phyloP scores from a whole-genome alignment of 139 green algal genomes.

The Coelastrella sp. region DNA sequence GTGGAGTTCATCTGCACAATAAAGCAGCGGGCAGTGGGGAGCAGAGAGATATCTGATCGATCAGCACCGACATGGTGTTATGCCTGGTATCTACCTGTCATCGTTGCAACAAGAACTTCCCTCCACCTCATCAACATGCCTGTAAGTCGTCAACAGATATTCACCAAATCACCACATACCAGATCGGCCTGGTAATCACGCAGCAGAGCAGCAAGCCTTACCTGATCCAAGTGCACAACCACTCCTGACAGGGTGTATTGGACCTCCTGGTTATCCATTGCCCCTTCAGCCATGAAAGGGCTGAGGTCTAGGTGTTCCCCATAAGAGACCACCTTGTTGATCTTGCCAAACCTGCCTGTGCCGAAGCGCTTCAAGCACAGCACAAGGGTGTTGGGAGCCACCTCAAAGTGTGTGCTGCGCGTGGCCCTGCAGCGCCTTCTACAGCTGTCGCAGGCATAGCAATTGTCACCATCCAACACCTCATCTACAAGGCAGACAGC shows the following conservation, averaged over 20 bases:
- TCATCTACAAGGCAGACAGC: constrained; percentile 50
- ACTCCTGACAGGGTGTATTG: constrained; percentile 79
- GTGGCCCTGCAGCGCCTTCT: constrained; percentile 48
- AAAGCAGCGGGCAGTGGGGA: neutral
- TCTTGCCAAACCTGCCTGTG: constrained; percentile 51
- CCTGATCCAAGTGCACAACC: constrained; percentile 70
- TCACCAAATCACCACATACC: no score
- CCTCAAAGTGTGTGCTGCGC: constrained; percentile 61
- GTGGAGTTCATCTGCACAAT: constrained; percentile 39
- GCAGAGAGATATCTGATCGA: no score
- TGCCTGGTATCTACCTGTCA: no score
- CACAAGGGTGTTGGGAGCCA: constrained; percentile 65
- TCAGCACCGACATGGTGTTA: no score
- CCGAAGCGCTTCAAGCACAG: constrained; percentile 70
- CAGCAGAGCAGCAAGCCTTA: no score
- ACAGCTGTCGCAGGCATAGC: constrained; percentile 71
- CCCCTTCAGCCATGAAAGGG: constrained; percentile 54
- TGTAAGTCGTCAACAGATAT: no score
- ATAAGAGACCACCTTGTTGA: constrained; percentile 57
- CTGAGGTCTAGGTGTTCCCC: constrained; percentile 57
- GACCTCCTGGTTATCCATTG: constrained; percentile 44
- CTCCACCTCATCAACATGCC: no score
- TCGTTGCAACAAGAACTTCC: no score
- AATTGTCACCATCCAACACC: constrained; percentile 77
- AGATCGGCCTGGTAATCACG: no score